Percentiles rank a stretch among this genome's conserved stretches.
These are phyloP conservation scores for Dioscorea dumetorum DNA, from an alignment of 106 monocot genomes.

Conservation along the genomic window DNA sequence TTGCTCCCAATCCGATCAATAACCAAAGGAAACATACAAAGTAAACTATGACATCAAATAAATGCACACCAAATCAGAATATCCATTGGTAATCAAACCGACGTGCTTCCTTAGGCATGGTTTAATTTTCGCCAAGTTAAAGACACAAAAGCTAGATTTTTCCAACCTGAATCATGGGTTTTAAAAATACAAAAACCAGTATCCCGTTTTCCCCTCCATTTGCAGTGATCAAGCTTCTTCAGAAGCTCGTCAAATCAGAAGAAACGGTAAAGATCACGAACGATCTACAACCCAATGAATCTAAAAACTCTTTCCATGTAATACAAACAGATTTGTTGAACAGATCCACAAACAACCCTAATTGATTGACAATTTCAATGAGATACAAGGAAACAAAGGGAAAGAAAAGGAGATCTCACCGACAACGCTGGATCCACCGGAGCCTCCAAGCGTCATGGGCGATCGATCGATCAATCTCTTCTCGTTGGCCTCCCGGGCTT, in stretches of 20 bases:
- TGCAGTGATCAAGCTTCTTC: background rate
- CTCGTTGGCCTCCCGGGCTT: background rate
- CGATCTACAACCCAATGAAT: background rate
- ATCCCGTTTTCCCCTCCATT: background rate
- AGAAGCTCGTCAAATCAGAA: too few species aligned
- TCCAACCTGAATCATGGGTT: too few species aligned
- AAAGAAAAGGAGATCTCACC: conserved; percentile 1
- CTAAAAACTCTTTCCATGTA: background rate
- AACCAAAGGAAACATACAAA: too few species aligned
- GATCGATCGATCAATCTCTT: background rate
- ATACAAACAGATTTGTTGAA: background rate
- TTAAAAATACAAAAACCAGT: too few species aligned
- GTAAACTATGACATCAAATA: too few species aligned
- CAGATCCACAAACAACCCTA: background rate
- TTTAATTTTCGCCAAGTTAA: too few species aligned
- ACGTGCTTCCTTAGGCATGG: too few species aligned
- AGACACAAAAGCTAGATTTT: too few species aligned
- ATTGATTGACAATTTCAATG: background rate
- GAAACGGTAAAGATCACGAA: background rate
- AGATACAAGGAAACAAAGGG: background rate
- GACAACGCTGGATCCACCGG: conserved; percentile 8
- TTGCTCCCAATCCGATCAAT: too few species aligned
- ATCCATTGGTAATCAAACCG: too few species aligned
- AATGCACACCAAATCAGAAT: too few species aligned
- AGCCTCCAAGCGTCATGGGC: conserved; percentile 7